These are phyloP conservation scores for Meyerozyma smithsonii DNA, from an alignment of 1,139 yeast species.

Conservation along the genomic window DNA sequence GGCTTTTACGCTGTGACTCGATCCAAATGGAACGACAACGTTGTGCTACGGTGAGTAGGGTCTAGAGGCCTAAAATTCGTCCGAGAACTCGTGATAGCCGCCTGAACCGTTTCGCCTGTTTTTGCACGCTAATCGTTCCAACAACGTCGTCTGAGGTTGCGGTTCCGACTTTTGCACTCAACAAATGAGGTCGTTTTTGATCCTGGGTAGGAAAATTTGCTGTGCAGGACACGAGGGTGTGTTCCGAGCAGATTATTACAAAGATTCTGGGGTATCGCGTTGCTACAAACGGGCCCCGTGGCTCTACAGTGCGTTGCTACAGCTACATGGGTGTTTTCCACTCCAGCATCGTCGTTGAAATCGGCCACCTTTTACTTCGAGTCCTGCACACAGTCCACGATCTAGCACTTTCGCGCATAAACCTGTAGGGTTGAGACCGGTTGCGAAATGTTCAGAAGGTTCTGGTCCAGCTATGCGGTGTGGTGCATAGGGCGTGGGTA, in stretches of 20 bases:
- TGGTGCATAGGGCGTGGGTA: neutral
- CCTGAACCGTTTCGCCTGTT: neutral
- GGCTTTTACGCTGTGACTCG: neutral
- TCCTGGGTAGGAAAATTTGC: slow-evolving; percentile 2
- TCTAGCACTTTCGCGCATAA: neutral
- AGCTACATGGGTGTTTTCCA: neutral
- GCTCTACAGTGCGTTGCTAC: neutral
- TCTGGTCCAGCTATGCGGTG: neutral
- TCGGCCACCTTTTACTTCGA: neutral
- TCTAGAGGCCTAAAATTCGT: neutral
- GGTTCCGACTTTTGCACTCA: slow-evolving; percentile 1
- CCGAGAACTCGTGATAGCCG: neutral
- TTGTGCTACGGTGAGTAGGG: neutral
- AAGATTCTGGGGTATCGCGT: neutral
- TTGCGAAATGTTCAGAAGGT: neutral
- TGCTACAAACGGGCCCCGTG: neutral
- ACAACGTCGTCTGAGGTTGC: slow-evolving; percentile 1
- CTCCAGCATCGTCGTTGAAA: neutral
- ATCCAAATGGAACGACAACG: neutral
- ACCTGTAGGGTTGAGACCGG: neutral
- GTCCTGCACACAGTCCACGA: neutral
- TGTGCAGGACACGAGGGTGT: slow-evolving; percentile 4
- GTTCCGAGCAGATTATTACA: neutral
- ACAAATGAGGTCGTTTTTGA: slow-evolving; percentile 2
- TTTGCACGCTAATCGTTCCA: neutral